Base-by-base conservation (phyloP, 768 basidiomycete species). In the Leccinellum albellum region DNA sequence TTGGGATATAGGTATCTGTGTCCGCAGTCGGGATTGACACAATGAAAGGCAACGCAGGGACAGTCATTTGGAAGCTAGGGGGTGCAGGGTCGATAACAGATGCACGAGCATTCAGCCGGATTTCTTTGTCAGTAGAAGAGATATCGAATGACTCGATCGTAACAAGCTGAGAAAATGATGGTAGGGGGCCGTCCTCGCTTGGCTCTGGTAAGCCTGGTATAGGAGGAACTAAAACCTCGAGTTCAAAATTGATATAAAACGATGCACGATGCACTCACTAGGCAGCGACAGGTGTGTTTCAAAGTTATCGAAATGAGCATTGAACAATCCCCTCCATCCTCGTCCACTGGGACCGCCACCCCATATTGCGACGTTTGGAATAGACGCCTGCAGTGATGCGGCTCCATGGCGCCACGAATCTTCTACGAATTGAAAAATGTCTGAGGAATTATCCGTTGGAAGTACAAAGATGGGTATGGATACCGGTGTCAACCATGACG, bases 191-290 rank as follows among this genome's bases (percentile, higher is more conserved):
- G 51, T 77, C 71, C 10, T 70, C 62, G 15, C 84, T 85, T 3
- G 86, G 85, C 20, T 71, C 69, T 17, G 89, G 89, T 15, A 91
- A 71, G 4, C 86, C 87, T 44, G 88, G 86, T 8, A 91, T 62
- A 8, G 74, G 66, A 8, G 86, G 87, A 26, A 89, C 88, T 90
- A 60, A 56, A 58, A 44, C 15, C 42, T 51, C 20, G n/a, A 53
- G 44, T 47, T 37, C 31, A 66, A 51, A 35, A 26, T 12, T 33
- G 23, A 55, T 53, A 42, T 14, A 21, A 15, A 53, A 50, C 31
- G 4, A 21, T 24, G 13, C 0, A 45, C 5, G 35, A 8, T 47
- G 8, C 14, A 76, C 86, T 31, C 65, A 89, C 89, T 75, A 53
- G 80, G 79, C 53, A 88, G 56, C 37, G 71, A 77, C 26, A 90